Conservation (phyloP, 495 filamentous ascomycete genomes). For the Podospora tetraspora region DNA sequence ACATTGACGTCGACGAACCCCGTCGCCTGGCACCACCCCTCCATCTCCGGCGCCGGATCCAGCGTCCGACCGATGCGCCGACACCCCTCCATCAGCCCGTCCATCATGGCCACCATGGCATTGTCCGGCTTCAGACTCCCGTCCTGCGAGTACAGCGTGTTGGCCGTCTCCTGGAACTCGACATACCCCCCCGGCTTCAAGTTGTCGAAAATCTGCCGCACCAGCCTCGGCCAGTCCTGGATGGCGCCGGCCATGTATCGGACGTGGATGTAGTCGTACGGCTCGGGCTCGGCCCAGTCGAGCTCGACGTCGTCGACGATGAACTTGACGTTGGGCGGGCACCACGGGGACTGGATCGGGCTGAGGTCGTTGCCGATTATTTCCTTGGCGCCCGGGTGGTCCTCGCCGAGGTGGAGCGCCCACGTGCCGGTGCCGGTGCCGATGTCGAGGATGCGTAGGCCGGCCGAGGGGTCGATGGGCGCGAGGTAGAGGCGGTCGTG, state of each 20-base stretch:
- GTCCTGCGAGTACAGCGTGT: slow-evolving; percentile 34
- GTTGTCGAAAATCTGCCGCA: slow-evolving; percentile 41
- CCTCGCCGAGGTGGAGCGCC: slow-evolving; percentile 28
- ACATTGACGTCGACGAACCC: slow-evolving; percentile 37
- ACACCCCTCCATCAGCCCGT: slow-evolving; percentile 31
- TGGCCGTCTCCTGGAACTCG: slow-evolving; percentile 45
- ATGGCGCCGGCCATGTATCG: slow-evolving; percentile 48
- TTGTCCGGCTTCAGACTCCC: slow-evolving; percentile 32
- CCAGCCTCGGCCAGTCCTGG: slow-evolving; percentile 43
- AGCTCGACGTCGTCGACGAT: slow-evolving; percentile 52
- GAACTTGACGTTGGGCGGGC: slow-evolving; percentile 51
- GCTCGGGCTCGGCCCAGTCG: slow-evolving; percentile 45
- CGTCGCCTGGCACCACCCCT: slow-evolving; percentile 27
- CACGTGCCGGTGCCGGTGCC: slow-evolving; percentile 25
- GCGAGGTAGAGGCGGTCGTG: slow-evolving; percentile 37
- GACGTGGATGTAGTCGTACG: slow-evolving; percentile 51
- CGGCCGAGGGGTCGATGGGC: slow-evolving; percentile 22
- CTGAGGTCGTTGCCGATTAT: slow-evolving; percentile 49
- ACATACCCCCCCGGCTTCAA: slow-evolving; percentile 47
- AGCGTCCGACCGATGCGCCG: slow-evolving; percentile 24
- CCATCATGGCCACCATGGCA: slow-evolving; percentile 35
- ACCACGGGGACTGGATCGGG: slow-evolving; percentile 49
- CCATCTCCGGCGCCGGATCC: slow-evolving; percentile 18
- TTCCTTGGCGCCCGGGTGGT: slow-evolving; percentile 17
- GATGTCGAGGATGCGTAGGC: slow-evolving; percentile 22